Base-by-base conservation (phyloP, 163 green algal genomes). In the Chlorella variabilis region DNA sequence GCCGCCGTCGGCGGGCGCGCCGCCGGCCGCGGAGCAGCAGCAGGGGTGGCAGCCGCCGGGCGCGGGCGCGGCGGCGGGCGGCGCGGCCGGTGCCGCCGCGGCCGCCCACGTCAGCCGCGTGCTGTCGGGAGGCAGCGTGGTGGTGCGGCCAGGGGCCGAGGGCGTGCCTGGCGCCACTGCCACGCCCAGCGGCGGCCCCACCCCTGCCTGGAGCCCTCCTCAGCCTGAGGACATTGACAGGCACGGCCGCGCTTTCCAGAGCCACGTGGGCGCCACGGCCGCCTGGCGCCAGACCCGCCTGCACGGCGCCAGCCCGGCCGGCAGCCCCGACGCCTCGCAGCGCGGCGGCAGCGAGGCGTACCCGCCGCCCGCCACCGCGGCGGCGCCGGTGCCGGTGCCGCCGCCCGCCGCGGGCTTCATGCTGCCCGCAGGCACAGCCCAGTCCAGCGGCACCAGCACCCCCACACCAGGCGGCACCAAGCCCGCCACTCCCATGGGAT, bases 361-460 rank as follows among this genome's bases (percentile, higher is more conserved):
- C 41, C 5, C 41, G 9, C 67, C 27, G 1, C 27, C 38, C 0
- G 67, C 41, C 41, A 31, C 67, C 5, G 41, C 27, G 4, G 66
- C 66, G 56, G 7, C 67, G 3, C 15, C 41, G 11, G 67, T 41
- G 39, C 17, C n/a, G 5, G 67, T n/a, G 15, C 45, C 45, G 70
- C 29, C 61, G 29, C 20, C 23, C 39, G 41, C 17, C 66, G 25
- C 17, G 23, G 66, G 42, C 66, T 29, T 13, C 2, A 15, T 51
- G 3, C 63, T 49, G 34, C 36, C 63, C 1, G 13, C 33, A 33
- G 68, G 31, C 71, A 68, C 69, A 61, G 67, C 41, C 39, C n/a
- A 8, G n/a, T 63, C 31, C 71, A 78, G 71, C 71, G 49, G 49
- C 31, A 33, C 21, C 71, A 66, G 71, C 71, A 68, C 71, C 20